Evolutionary conservation across 2,329 filamentous ascomycete genomes (phyloP).

Genomic region (Gnomoniopsis smithogilvyi): DNA sequence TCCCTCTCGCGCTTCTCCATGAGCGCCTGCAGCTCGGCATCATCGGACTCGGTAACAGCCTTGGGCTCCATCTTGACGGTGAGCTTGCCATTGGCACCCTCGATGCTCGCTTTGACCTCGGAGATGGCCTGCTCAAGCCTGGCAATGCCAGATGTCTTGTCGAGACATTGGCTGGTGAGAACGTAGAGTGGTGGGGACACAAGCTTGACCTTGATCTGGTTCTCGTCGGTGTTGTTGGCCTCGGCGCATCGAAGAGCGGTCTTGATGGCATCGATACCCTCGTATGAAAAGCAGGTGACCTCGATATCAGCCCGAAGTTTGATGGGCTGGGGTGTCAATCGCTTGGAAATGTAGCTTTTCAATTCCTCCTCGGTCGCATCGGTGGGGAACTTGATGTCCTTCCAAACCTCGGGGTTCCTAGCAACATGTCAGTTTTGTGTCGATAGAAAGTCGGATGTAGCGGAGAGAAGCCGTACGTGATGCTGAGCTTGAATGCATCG

Average conservation of each 20-base stretch:
- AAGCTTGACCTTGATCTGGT: constrained; percentile 95
- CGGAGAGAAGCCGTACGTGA: constrained; percentile 61
- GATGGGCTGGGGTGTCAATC: constrained; percentile 94
- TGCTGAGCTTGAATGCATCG: constrained; percentile 98
- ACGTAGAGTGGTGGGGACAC: constrained; percentile 98
- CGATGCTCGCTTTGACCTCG: constrained; percentile 80
- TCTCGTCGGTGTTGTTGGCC: constrained; percentile 86
- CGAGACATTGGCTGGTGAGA: constrained; percentile 89
- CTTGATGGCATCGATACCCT: constrained; percentile 98
- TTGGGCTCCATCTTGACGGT: constrained; percentile 98
- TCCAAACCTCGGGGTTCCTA: constrained; percentile 94
- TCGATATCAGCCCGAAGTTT: constrained; percentile 98
- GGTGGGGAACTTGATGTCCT: constrained; percentile 84
- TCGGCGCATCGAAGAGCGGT: constrained; percentile 86
- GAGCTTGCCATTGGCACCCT: constrained; percentile 72
- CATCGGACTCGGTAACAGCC: constrained; percentile 97
- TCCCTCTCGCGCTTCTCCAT: constrained; percentile 99
- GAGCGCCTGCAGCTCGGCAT: constrained; percentile 91
- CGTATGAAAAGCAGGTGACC: constrained; percentile 92
- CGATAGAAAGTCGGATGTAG: neutral
- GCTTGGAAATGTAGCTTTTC: constrained; percentile 93
- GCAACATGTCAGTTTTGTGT: neutral
- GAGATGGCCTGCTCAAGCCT: constrained; percentile 85
- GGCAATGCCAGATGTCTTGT: constrained; percentile 83
- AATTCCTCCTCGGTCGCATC: constrained; percentile 84